Conservation (phyloP, 495 filamentous ascomycete species). For the Neurospora sp. region DNA sequence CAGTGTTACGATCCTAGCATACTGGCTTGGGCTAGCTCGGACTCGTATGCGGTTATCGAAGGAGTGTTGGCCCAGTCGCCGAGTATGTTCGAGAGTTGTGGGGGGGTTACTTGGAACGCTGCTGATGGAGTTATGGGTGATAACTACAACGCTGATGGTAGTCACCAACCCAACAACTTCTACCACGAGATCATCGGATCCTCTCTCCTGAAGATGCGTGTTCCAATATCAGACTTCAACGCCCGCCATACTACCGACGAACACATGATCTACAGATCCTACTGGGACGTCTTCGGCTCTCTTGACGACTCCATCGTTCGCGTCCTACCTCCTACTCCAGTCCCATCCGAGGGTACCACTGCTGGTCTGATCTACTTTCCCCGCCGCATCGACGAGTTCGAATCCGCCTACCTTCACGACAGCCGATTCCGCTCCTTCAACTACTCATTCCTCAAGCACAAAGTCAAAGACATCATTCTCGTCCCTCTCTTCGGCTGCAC, state of each 20-base stretch:
- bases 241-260: neutral
- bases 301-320: neutral
- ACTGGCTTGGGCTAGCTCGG: constrained; percentile 8
- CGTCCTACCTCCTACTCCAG: neutral
- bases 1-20: constrained; percentile 8
- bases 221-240: neutral
- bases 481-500: constrained; percentile 4
- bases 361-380: constrained; percentile 1
- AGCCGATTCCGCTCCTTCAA: constrained; percentile 3
- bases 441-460: constrained; percentile 4
- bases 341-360: neutral
- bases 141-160: neutral
- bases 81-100: constrained; percentile 5
- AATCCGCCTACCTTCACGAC: neutral
- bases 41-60: constrained; percentile 1
- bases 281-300: neutral
- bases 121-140: neutral
- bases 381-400: neutral
- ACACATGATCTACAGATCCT: neutral
- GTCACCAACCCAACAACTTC: neutral
- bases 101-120: neutral
- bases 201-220: constrained; percentile 1
- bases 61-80: constrained; percentile 7
- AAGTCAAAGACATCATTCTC: neutral
- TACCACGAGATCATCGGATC: constrained; percentile 6